Percentiles rank a stretch among this genome's conserved stretches.
These are phyloP conservation scores for Leccinum olivaceopallidum DNA, from an alignment of 768 basidiomycete genomes.

Conservation along the genomic window DNA sequence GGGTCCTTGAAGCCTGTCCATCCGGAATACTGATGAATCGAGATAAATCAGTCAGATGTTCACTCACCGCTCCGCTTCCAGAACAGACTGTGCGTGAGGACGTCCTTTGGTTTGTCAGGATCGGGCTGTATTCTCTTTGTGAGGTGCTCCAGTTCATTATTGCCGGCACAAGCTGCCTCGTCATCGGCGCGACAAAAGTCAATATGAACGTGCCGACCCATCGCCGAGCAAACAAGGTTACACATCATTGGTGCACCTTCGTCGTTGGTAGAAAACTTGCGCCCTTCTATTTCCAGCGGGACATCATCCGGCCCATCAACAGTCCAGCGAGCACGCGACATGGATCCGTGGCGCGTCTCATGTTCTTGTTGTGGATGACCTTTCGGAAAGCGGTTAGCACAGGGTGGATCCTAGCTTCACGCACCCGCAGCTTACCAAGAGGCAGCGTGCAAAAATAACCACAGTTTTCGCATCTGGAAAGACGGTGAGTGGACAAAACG, in stretches of 20 bases:
- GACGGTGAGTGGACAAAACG: background rate
- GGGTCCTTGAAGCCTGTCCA: constrained; percentile 60
- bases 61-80: constrained; percentile 58
- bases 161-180: constrained; percentile 37
- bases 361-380: constrained; percentile 62
- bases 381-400: constrained; percentile 21
- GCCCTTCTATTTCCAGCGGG: constrained; percentile 53
- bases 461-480: constrained; percentile 50
- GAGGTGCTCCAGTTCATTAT: constrained; percentile 49
- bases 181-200: constrained; percentile 51
- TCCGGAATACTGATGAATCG: background rate
- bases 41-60: background rate
- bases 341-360: constrained; percentile 63
- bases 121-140: constrained; percentile 43
- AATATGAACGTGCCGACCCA: constrained; percentile 59
- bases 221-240: constrained; percentile 51
- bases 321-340: constrained; percentile 58
- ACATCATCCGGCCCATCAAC: constrained; percentile 53
- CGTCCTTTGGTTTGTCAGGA: constrained; percentile 51
- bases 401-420: fast-evolving
- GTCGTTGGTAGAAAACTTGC: constrained; percentile 52
- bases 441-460: constrained; percentile 61
- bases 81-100: constrained; percentile 51
- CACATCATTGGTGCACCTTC: constrained; percentile 68
- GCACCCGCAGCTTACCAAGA: constrained; percentile 38